Percentiles rank a stretch among this genome's conserved stretches.
Evolutionary conservation across 768 basidiomycete species (phyloP).

Genomic region (Trametes gibbosa): DNA sequence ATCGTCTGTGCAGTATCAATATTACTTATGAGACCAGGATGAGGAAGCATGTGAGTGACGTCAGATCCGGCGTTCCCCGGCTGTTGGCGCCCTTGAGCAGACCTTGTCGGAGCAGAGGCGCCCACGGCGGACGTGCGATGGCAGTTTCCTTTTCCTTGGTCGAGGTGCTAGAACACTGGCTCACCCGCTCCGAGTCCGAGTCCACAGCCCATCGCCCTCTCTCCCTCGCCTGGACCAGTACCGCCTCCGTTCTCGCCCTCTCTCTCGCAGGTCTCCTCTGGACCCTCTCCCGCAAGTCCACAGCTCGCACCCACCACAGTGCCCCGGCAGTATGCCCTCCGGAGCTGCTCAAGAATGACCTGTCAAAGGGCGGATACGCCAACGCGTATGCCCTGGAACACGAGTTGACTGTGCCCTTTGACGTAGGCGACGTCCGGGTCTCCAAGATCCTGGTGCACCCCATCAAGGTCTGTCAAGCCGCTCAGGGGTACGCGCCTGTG

Average conservation of each 20-base stretch:
- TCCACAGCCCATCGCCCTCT: not conserved
- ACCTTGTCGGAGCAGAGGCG: not conserved
- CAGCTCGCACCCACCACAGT: not conserved
- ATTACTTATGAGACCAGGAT: no score
- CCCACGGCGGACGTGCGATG: not conserved
- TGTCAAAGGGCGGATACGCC: not conserved
- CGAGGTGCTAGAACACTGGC: not conserved
- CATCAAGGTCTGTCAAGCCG: slow-evolving; percentile 19
- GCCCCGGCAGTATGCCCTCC: slow-evolving; percentile 1
- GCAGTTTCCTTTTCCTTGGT: slow-evolving; percentile 3
- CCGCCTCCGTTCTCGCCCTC: slow-evolving; percentile 1
- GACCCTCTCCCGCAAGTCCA: not conserved
- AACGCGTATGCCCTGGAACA: slow-evolving; percentile 8
- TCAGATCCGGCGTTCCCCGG: no score
- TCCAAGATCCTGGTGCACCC: slow-evolving; percentile 50
- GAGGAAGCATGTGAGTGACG: not conserved
- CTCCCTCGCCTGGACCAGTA: slow-evolving; percentile 4
- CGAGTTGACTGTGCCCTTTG: slow-evolving; percentile 25
- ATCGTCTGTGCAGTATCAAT: no score
- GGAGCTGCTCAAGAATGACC: slow-evolving; percentile 12
- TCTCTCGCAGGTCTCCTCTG: slow-evolving; percentile 7
- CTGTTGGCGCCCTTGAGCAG: no score
- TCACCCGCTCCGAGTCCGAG: no score
- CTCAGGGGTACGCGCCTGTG: not conserved
- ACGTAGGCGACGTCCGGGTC: slow-evolving; percentile 38